These are phyloP conservation scores for Angomonas deanei DNA, from an alignment of 208 protist genomes.

Conservation along the genomic window DNA sequence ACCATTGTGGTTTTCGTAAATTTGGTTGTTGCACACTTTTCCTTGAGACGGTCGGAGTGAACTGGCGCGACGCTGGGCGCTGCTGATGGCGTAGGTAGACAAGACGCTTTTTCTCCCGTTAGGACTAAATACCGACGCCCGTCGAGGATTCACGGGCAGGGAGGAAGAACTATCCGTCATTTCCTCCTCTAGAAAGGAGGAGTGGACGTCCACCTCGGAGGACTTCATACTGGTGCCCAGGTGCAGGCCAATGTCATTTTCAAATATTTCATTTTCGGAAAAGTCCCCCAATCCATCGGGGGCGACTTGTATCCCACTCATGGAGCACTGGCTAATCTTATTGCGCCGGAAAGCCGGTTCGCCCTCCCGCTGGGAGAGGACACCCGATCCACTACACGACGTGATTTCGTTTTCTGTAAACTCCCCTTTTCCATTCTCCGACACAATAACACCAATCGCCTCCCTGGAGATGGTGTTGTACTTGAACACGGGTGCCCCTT, in stretches of 20 bases:
- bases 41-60: slow-evolving; percentile 15
- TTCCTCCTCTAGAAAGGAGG: slow-evolving; percentile 18
- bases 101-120: slow-evolving; percentile 22
- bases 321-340: slow-evolving; percentile 28
- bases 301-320: slow-evolving; percentile 56
- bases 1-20: slow-evolving; percentile 46
- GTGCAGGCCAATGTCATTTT: slow-evolving; percentile 78
- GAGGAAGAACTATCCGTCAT: background rate
- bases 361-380: slow-evolving; percentile 52
- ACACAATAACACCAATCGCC: slow-evolving; percentile 62
- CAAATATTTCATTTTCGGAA: slow-evolving; percentile 44
- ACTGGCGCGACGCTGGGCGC: slow-evolving; percentile 18
- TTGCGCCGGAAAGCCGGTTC: slow-evolving; percentile 58
- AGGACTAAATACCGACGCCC: background rate
- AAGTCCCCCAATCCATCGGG: slow-evolving; percentile 46
- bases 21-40: slow-evolving; percentile 42
- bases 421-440: slow-evolving; percentile 42
- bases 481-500: slow-evolving; percentile 35
- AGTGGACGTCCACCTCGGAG: slow-evolving; percentile 45
- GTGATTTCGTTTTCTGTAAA: slow-evolving; percentile 58
- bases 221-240: slow-evolving; percentile 45
- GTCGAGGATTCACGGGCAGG: background rate
- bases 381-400: slow-evolving; percentile 53
- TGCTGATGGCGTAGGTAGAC: slow-evolving; percentile 12
- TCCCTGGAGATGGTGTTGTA: slow-evolving; percentile 55